phyloP scores from a whole-genome alignment of 495 filamentous ascomycete genomes.

The Sporormia fimetaria region DNA sequence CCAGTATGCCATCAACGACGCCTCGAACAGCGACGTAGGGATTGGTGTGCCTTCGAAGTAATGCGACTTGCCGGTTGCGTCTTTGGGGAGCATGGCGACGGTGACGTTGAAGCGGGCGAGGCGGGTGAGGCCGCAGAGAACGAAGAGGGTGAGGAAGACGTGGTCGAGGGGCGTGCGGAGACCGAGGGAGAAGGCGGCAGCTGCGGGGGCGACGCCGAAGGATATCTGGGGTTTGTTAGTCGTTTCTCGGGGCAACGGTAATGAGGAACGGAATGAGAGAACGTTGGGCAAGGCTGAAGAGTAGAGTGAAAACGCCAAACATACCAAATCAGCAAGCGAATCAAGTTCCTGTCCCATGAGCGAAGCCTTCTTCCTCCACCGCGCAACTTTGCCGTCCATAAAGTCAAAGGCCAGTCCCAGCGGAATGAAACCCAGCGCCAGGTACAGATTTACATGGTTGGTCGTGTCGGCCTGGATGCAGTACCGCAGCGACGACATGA shows the following conservation, averaged over 20 bases:
- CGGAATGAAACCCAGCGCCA: conserved; percentile 78
- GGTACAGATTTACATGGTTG: conserved; percentile 56
- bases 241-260: too few species aligned
- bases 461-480: conserved; percentile 58
- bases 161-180: conserved; percentile 80
- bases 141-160: conserved; percentile 74
- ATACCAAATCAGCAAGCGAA: conserved; percentile 91
- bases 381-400: conserved; percentile 91
- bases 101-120: conserved; percentile 97
- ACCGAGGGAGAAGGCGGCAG: conserved; percentile 78
- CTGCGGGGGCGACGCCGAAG: conserved; percentile 84
- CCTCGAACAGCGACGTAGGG: conserved; percentile 73
- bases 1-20: conserved; percentile 81
- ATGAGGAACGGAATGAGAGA: too few species aligned
- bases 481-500: conserved; percentile 93
- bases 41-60: conserved; percentile 98
- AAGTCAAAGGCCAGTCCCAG: conserved; percentile 97
- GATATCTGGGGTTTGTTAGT: conserved; percentile 76
- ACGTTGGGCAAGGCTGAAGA: too few species aligned
- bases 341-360: conserved; percentile 98
- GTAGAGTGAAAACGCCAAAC: too few species aligned
- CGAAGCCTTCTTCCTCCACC: conserved; percentile 90
- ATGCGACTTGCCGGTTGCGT: conserved; percentile 74
- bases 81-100: conserved; percentile 75
- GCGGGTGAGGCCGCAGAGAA: conserved; percentile 87